phyloP scores from a whole-genome alignment of 2,329 filamentous ascomycete species.

The Aspergillus pseudoterreus region DNA sequence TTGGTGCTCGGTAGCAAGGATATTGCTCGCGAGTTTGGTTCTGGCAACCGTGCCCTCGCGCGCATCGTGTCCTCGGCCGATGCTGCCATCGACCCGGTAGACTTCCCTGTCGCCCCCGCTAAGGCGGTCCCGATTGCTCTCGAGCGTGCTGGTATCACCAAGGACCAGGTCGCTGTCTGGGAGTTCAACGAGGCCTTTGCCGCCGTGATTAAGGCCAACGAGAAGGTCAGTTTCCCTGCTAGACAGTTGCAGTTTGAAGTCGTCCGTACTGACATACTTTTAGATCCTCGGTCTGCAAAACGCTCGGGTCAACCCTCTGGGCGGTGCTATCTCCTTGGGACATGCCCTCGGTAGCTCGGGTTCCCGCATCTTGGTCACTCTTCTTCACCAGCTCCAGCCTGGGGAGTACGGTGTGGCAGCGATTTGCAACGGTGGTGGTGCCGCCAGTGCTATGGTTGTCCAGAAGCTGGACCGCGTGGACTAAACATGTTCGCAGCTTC shows the following conservation, averaged over 20 bases:
- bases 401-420: constrained; percentile 94
- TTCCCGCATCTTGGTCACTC: constrained; percentile 81
- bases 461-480: constrained; percentile 65
- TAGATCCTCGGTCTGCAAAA: constrained; percentile 75
- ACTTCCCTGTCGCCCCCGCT: constrained; percentile 90
- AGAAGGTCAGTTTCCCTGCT: constrained; percentile 59
- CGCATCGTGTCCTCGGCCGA: constrained; percentile 82
- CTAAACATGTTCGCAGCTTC: constrained; percentile 15
- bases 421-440: constrained; percentile 95
- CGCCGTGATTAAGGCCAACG: constrained; percentile 89
- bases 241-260: background rate
- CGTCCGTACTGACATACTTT: constrained; percentile 5
- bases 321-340: constrained; percentile 86
- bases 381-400: constrained; percentile 85
- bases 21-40: constrained; percentile 74
- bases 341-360: constrained; percentile 93
- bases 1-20: constrained; percentile 79
- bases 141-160: constrained; percentile 81
- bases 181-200: constrained; percentile 99
- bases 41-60: constrained; percentile 76
- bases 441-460: constrained; percentile 85
- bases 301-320: constrained; percentile 79
- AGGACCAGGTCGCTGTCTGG: constrained; percentile 90
- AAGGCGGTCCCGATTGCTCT: constrained; percentile 90
- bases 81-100: constrained; percentile 83